These are phyloP conservation scores for Candida glucosophila DNA, from an alignment of 1,139 yeast species.

Conservation along the genomic window DNA sequence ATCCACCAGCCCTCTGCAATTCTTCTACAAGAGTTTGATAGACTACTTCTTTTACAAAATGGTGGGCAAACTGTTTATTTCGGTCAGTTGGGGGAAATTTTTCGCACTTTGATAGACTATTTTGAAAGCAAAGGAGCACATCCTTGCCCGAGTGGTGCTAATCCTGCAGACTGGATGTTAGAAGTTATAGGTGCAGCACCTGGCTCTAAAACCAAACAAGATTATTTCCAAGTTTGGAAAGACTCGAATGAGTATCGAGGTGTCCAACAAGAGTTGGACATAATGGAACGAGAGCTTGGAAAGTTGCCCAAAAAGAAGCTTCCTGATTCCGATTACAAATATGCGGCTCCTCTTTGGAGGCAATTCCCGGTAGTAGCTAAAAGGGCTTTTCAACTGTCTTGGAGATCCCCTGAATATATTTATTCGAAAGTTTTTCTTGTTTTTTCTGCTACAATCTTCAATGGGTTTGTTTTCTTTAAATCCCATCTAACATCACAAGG, in stretches of 20 bases:
- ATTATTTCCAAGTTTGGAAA: slow-evolving; percentile 42
- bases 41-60: slow-evolving; percentile 58
- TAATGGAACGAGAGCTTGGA: slow-evolving; percentile 5
- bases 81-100: slow-evolving; percentile 68
- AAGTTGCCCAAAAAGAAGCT: slow-evolving; percentile 3
- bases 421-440: slow-evolving; percentile 36
- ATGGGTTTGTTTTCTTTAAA: slow-evolving; percentile 46
- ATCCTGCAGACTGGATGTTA: slow-evolving; percentile 62
- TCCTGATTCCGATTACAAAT: slow-evolving; percentile 10
- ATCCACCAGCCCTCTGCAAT: slow-evolving; percentile 82
- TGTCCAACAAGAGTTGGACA: slow-evolving; percentile 12
- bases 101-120: slow-evolving; percentile 51
- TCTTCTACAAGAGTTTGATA: slow-evolving; percentile 67
- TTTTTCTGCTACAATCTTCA: slow-evolving; percentile 38
- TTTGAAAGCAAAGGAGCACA: slow-evolving; percentile 67
- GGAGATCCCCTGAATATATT: slow-evolving; percentile 38
- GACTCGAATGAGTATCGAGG: slow-evolving; percentile 20
- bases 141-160: slow-evolving; percentile 41
- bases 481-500: slow-evolving; percentile 34
- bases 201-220: slow-evolving; percentile 38
- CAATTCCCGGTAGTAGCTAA: slow-evolving; percentile 27
- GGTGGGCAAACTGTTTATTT: slow-evolving; percentile 79
- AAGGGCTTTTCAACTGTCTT: slow-evolving; percentile 28
- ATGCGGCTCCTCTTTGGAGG: slow-evolving; percentile 28
- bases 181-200: slow-evolving; percentile 64